phyloP scores from a whole-genome alignment of 2,329 filamentous ascomycete species.

The Alternaria infectoria region DNA sequence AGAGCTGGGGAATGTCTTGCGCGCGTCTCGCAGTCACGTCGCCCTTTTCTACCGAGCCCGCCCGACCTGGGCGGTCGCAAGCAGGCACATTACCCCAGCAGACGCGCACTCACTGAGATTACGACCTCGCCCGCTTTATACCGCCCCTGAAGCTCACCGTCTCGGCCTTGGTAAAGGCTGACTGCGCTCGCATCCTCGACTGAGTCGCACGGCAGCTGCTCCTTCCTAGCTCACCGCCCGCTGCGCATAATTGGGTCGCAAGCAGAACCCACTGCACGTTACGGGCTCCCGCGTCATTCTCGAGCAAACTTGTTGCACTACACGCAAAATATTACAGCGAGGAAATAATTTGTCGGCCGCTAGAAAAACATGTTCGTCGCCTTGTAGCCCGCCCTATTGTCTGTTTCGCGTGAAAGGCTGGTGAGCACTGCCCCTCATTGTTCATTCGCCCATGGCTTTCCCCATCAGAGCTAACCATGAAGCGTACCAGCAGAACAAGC shows the following conservation, averaged over 20 bases:
- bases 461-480: conserved; percentile 43
- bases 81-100: conserved; percentile 10
- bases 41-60: conserved; percentile 11
- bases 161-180: conserved; percentile 13
- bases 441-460: conserved; percentile 29
- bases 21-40: conserved; percentile 1
- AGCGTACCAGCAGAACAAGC: conserved; percentile 36
- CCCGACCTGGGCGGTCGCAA: conserved; percentile 11
- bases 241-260: conserved; percentile 20
- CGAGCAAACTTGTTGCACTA: conserved; percentile 41
- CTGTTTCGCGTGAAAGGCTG: conserved; percentile 30
- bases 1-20: neutral
- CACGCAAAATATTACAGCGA: conserved; percentile 26
- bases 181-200: conserved; percentile 17
- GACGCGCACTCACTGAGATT: conserved; percentile 25
- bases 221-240: conserved; percentile 21
- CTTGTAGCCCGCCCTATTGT: conserved; percentile 39
- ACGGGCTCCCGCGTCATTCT: conserved; percentile 39
- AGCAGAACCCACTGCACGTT: conserved; percentile 27
- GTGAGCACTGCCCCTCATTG: conserved; percentile 33
- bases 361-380: conserved; percentile 30
- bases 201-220: conserved; percentile 35
- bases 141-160: conserved; percentile 10
- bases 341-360: conserved; percentile 13
- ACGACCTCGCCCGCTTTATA: conserved; percentile 11